phyloP scores from a whole-genome alignment of 345 rosid species.

The Barbarea vulgaris region DNA sequence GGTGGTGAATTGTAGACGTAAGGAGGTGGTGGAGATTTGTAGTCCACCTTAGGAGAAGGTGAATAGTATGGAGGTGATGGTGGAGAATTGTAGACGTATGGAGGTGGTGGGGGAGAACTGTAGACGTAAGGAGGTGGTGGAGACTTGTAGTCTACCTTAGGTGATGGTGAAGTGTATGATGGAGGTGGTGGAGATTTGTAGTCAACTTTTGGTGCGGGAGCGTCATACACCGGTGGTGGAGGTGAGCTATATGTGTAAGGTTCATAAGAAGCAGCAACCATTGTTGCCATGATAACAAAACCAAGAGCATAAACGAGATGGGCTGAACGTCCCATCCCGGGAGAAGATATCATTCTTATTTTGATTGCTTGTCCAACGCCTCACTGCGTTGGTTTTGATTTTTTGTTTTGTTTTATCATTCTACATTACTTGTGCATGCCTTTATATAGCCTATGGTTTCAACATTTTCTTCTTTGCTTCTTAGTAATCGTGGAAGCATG shows the following conservation, averaged over 20 bases:
- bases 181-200: not conserved
- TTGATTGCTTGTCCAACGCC: constrained; percentile 18
- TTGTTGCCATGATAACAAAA: constrained; percentile 31
- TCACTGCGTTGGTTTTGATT: constrained; percentile 7
- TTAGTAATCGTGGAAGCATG: constrained; percentile 27
- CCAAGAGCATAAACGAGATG: constrained; percentile 38
- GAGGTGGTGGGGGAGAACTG: not conserved
- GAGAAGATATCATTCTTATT: constrained; percentile 29
- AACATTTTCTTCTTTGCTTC: not conserved
- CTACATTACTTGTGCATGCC: constrained; percentile 3
- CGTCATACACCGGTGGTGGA: not conserved
- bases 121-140: not conserved
- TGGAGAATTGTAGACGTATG: not conserved
- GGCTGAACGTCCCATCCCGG: constrained; percentile 37
- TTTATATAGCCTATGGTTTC: constrained; percentile 20
- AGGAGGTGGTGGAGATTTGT: not conserved
- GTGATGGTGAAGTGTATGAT: not conserved
- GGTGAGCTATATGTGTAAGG: constrained; percentile 26
- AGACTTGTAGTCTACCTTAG: not conserved
- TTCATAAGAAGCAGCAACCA: constrained; percentile 34
- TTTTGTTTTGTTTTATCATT: constrained; percentile 17
- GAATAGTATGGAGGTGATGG: not conserved
- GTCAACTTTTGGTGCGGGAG: not conserved
- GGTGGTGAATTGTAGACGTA: not conserved
- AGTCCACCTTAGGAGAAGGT: not conserved